A percentile compares a stretch with the other conserved stretches of the same genome.
Evolutionary conservation across 257 asterid genomes (phyloP).

Genomic region (Thymus quinquecostatus): DNA sequence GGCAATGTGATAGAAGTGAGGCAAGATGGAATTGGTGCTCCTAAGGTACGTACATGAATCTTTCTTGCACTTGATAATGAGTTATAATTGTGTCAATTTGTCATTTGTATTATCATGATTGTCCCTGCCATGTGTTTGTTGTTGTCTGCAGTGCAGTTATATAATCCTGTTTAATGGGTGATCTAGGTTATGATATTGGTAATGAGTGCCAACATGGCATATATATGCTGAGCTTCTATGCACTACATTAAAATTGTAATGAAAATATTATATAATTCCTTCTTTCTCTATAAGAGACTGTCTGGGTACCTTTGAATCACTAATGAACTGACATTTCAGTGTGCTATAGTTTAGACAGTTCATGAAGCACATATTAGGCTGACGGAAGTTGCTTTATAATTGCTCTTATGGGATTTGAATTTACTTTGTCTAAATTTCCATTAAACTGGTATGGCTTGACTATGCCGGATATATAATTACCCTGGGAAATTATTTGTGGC

Average conservation of each 20-base stretch:
- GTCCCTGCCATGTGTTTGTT: conserved; percentile 7
- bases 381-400: background rate
- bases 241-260: conserved; percentile 1
- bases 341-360: background rate
- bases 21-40: conserved; percentile 92
- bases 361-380: background rate
- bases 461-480: background rate
- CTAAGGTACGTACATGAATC: conserved; percentile 58
- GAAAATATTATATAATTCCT: background rate
- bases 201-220: background rate
- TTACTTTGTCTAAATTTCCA: conserved; percentile 8
- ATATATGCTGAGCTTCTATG: conserved; percentile 19
- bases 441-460: background rate
- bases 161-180: background rate
- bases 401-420: background rate
- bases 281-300: background rate
- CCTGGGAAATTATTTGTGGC: background rate
- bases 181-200: conserved; percentile 1
- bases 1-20: conserved; percentile 79
- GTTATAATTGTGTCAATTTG: conserved; percentile 5
- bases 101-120: conserved; percentile 3
- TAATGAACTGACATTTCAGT: background rate
- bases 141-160: conserved; percentile 1
- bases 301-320: conserved; percentile 3
- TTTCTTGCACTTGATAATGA: conserved; percentile 18